A percentile compares a stretch with the other conserved stretches of the same genome.
These are phyloP conservation scores for Trypanosoma platydactyli DNA, from an alignment of 208 protist species.

Conservation along the genomic window DNA sequence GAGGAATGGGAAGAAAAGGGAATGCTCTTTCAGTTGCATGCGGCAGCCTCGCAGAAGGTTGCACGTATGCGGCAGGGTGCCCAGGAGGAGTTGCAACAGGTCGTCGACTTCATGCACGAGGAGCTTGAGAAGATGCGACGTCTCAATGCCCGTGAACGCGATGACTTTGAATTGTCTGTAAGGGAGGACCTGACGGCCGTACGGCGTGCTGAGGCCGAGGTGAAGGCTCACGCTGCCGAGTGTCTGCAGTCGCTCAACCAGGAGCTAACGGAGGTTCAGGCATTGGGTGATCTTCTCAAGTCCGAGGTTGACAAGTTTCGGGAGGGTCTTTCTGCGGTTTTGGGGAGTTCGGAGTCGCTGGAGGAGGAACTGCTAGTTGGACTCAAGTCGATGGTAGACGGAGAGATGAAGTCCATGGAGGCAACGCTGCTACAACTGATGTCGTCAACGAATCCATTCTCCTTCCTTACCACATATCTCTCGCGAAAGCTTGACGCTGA, in stretches of 20 bases:
- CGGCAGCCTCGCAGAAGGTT: conserved; percentile 58
- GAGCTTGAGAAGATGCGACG: conserved; percentile 56
- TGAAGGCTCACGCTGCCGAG: conserved; percentile 75
- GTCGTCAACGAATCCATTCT: conserved; percentile 34
- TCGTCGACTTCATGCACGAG: conserved; percentile 49
- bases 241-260: conserved; percentile 72
- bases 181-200: conserved; percentile 71
- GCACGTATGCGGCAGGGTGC: conserved; percentile 54
- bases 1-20: conserved; percentile 7
- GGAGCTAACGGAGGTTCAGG: conserved; percentile 81
- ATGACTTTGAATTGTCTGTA: conserved; percentile 57
- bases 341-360: conserved; percentile 49
- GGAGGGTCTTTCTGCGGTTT: conserved; percentile 46
- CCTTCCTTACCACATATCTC: conserved; percentile 25
- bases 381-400: conserved; percentile 72
- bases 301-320: conserved; percentile 64
- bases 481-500: conserved; percentile 17
- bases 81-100: conserved; percentile 46
- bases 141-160: conserved; percentile 64
- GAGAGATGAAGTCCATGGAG: conserved; percentile 62
- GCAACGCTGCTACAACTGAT: conserved; percentile 35
- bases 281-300: conserved; percentile 65
- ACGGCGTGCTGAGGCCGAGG: conserved; percentile 51
- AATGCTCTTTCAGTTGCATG: conserved; percentile 47
- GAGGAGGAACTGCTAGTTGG: conserved; percentile 67